Evolutionary conservation across 2,329 filamentous ascomycete species (phyloP), one percentile per base, ranked within the genome.

Genomic region (Colletotrichum caudatum): DNA sequence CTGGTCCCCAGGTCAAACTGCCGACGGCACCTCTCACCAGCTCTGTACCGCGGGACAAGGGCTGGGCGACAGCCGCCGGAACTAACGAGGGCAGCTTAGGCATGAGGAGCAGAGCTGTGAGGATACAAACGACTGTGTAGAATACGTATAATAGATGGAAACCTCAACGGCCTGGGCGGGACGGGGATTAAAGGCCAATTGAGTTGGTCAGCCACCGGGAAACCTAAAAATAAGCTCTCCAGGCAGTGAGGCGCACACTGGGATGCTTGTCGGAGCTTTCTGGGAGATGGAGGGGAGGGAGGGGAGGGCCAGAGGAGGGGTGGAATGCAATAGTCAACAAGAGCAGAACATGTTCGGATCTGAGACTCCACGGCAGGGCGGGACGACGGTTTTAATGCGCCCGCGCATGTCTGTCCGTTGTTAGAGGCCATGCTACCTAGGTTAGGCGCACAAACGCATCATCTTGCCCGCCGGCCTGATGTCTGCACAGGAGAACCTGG

Each of bases 1-100:
- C 84, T 1, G 85, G 86, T 0, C 80, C 81, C 84, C 84, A 87
- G 5, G 85, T 85, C 63, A 85, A 75, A 66, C 82, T 79, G 53
- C 85, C 83, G 29, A 88, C 75, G 23, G 80, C 77, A 33, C 80
- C 78, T 61, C 85, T 83, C 50, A 85, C 73, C 35, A 82, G 72
- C 69, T 85, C 82, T 33, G 81, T 78, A 39, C 82, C 80, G 57
- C 78, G 79, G 35, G 80, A 80, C 23, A 85, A 75, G 35, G 84
- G 82, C 69, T 79, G 77, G 39, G 80, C 79, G 69, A 86, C 72
- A 54, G 78, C 74, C 20, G 79, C 76, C 18, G 83, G 81, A 39
- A 74, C 71, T 37, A 85, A 76, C 48, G 80, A 78, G 50, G 82
- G 81, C 72, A 77, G 58, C 67, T 73, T 74, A 51, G 73, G 73